A percentile compares a stretch with the other conserved stretches of the same genome.
Conservation (phyloP, 1,284 basidiomycete species). For the Coriolopsis trogii region DNA sequence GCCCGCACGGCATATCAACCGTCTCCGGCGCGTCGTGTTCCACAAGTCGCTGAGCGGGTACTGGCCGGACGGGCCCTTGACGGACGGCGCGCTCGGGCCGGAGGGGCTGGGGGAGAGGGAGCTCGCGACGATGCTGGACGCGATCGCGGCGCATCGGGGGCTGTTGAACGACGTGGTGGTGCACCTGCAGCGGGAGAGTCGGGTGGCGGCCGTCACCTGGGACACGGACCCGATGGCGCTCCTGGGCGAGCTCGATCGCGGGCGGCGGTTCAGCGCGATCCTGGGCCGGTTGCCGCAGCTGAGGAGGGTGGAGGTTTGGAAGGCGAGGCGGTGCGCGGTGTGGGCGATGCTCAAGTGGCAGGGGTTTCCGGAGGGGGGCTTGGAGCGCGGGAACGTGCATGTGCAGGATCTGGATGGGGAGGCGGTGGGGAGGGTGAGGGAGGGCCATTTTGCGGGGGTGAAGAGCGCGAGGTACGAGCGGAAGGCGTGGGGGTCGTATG, state of each 20-base stretch:
- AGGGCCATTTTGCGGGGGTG: background rate
- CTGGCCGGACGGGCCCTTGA: background rate
- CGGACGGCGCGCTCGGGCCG: background rate
- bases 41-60: background rate
- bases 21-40: background rate
- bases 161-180: background rate
- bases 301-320: background rate
- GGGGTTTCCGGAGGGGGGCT: background rate
- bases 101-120: background rate
- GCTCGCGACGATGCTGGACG: background rate
- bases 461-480: background rate
- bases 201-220: background rate
- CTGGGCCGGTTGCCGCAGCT: background rate
- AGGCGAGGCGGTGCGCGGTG: background rate
- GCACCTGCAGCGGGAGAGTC: background rate
- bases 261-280: background rate
- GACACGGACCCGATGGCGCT: slow-evolving; percentile 1
- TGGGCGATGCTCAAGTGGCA: background rate
- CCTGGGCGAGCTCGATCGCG: background rate
- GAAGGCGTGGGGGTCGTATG: background rate
- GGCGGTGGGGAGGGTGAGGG: background rate
- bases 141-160: background rate
- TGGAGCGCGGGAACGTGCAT: background rate
- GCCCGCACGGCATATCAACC: background rate
- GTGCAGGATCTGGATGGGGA: background rate